Conservation (phyloP, 1,284 basidiomycete species). For the Rhodotorula sp. region DNA sequence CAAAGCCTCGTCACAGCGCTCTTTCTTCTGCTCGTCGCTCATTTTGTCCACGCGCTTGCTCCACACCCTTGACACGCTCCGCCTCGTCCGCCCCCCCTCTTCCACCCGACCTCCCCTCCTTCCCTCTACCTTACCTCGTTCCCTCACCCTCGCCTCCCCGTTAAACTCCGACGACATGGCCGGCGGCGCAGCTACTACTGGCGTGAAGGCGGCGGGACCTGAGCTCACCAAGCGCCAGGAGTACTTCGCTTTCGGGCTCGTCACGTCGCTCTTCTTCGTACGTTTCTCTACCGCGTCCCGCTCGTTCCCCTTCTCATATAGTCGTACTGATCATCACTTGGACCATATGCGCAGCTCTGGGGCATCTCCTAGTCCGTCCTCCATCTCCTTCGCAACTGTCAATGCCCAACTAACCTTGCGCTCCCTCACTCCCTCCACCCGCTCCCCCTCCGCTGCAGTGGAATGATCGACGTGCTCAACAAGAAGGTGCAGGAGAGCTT, state of each 20-base stretch:
- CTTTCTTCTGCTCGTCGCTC: not conserved
- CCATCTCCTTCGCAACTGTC: too few species aligned
- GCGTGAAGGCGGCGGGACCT: slow-evolving; percentile 18
- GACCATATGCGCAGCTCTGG: not conserved
- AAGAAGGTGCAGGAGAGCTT: not conserved
- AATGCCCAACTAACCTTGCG: not conserved
- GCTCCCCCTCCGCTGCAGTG: not conserved
- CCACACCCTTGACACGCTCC: not conserved
- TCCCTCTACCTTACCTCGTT: not conserved
- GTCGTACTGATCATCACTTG: not conserved
- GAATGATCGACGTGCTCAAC: not conserved
- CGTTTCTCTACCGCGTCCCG: slow-evolving; percentile 7
- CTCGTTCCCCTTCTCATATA: not conserved
- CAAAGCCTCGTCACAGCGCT: not conserved
- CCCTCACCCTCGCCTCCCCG: not conserved
- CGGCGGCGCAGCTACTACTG: slow-evolving; percentile 20
- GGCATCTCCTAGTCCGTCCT: not conserved
- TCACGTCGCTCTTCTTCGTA: slow-evolving; percentile 25
- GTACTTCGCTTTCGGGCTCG: slow-evolving; percentile 58
- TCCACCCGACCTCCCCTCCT: not conserved
- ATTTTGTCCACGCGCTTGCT: slow-evolving; percentile 6
- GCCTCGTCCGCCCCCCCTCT: not conserved
- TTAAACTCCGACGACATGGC: slow-evolving; percentile 33
- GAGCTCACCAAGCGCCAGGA: slow-evolving; percentile 24
- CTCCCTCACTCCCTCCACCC: not conserved